Evolutionary conservation across 108 stramenopile species (phyloP), one percentile per base, ranked within the genome.

Genomic region (Skeletonema grethae): DNA sequence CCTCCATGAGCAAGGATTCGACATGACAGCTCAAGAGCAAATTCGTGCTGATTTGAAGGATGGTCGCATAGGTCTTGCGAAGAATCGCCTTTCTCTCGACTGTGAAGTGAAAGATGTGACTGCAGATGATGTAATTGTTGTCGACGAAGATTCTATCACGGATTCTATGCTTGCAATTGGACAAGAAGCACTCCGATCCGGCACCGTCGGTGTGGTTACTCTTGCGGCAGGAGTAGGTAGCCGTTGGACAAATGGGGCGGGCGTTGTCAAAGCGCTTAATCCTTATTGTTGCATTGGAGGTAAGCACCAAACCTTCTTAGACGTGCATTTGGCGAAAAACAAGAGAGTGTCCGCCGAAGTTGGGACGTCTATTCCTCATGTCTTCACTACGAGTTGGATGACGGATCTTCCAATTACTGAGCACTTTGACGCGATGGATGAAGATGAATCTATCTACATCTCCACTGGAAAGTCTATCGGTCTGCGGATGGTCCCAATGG

Each of bases 171-270:
- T 45, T 15, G 64, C 56, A 29, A 66, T 65, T 16, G 86, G 86
- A 7, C 53, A 70, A 32, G 82, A 79, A 59, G 86, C 77, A 60
- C 69, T 87, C 12, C 12, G 41, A n/a, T 70, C 70, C 5, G 86
- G 86, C 11, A 66, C 73, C 16, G 82, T 87, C 10, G 86, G 69
- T 28, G 74, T 83, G 43, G 72, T 87, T 7, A 82, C 80, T 13
- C 75, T 87, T 11, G 86, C 86, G 9, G 86, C 86, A 11, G 86
- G 86, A 28, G 80, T 87, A 29, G 86, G 86, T 10, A 80, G 78
- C 34, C 80, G 86, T 11, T 87, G 86, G 86, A 84, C 86, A n/a
- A 81, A 85, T 57, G 86, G 86, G 35, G 86, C 86, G 10, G 86
- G 86, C 1, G 82, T 82, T 57, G 84, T 85, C 7, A 87, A 87